Evolutionary conservation across 768 basidiomycete species (phyloP).

Genomic region (Sporobolomyces phaffii): DNA sequence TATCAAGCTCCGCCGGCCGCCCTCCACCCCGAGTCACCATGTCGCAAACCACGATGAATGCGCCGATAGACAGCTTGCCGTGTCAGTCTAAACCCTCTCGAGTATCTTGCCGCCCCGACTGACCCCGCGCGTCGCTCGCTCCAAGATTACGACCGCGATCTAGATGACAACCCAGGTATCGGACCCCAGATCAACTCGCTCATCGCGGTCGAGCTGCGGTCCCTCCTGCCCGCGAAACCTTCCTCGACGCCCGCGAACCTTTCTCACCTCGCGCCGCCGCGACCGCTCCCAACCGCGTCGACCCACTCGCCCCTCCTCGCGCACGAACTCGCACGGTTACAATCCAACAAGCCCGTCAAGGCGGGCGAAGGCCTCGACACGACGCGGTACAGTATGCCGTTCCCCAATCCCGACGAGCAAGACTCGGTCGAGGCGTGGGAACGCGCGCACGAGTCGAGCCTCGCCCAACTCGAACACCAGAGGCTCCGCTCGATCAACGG

Average conservation of each 20-base stretch:
- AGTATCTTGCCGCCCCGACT: background rate
- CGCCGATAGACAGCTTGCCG: slow-evolving; percentile 14
- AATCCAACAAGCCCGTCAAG: slow-evolving; percentile 18
- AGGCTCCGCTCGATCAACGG: slow-evolving; percentile 35
- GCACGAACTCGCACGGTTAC: slow-evolving; percentile 33
- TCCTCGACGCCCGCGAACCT: slow-evolving; percentile 26
- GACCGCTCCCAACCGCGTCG: slow-evolving; percentile 14
- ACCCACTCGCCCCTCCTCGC: slow-evolving; percentile 22
- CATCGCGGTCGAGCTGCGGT: slow-evolving; percentile 36
- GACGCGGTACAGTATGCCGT: slow-evolving; percentile 33
- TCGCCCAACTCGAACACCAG: slow-evolving; percentile 40
- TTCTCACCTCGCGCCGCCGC: slow-evolving; percentile 21
- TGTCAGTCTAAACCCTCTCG: background rate
- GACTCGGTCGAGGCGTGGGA: slow-evolving; percentile 35
- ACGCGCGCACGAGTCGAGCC: slow-evolving; percentile 16
- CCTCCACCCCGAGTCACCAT: background rate
- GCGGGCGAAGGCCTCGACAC: slow-evolving; percentile 35
- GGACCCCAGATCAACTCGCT: slow-evolving; percentile 34
- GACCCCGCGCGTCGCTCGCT: background rate
- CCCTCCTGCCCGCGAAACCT: slow-evolving; percentile 29
- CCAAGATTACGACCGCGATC: slow-evolving; percentile 18
- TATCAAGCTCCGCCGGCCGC: background rate
- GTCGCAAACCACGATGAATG: background rate
- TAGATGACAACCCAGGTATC: slow-evolving; percentile 25
- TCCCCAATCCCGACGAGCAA: slow-evolving; percentile 5